Percentiles rank a stretch among this genome's conserved stretches.
Conservation (phyloP, 768 basidiomycete genomes). For the Holtermanniella nyarrowii region DNA sequence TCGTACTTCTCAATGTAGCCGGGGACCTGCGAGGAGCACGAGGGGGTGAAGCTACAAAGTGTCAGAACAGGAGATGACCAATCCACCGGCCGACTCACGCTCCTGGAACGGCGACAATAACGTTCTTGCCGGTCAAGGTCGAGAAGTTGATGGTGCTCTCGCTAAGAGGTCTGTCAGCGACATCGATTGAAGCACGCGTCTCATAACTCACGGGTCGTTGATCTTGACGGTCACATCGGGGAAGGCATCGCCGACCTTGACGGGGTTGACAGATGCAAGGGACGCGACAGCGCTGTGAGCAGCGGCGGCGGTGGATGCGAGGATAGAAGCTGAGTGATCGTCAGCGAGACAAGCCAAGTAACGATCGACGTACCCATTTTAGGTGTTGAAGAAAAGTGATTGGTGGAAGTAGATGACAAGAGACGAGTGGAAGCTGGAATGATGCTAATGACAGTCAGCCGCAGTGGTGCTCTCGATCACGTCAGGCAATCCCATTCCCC, state of each 20-base stretch:
- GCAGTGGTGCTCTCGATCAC: not conserved
- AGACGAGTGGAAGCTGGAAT: not conserved
- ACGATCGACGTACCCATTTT: not conserved
- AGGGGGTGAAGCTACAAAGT: constrained; percentile 50
- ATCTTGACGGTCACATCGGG: constrained; percentile 54
- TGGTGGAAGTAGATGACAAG: not conserved
- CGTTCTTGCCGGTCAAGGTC: constrained; percentile 34
- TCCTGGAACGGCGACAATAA: constrained; percentile 57
- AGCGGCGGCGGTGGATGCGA: constrained; percentile 51
- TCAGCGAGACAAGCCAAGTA: not conserved
- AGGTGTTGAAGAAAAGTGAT: not conserved
- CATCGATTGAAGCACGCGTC: not conserved
- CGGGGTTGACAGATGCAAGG: constrained; percentile 46
- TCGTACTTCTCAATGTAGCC: constrained; percentile 58
- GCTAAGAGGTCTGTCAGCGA: not conserved
- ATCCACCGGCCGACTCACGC: constrained; percentile 20
- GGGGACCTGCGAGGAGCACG: constrained; percentile 52
- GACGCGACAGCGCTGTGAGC: constrained; percentile 52
- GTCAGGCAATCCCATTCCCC: not conserved
- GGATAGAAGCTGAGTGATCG: constrained; percentile 22
- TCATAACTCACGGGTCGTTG: constrained; percentile 46
- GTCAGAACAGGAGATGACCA: not conserved
- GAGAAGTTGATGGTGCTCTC: constrained; percentile 38
- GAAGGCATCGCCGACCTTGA: constrained; percentile 46
- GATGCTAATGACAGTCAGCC: not conserved